Base-by-base conservation (phyloP, 768 basidiomycete species). In the Podaxis pistillaris region DNA sequence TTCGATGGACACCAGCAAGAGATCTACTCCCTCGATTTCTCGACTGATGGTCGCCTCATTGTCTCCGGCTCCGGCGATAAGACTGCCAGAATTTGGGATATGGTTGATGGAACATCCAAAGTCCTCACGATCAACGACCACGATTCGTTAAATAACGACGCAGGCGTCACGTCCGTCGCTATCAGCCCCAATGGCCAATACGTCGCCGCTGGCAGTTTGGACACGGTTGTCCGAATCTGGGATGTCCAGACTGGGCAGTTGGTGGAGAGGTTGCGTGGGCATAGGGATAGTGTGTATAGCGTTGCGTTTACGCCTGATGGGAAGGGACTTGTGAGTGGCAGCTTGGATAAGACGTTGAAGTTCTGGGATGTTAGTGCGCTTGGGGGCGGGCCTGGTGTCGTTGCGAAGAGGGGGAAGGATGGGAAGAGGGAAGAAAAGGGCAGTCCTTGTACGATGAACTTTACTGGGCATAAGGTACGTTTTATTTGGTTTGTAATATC, bases 231-330 rank as follows among this genome's bases (percentile, higher is more conserved):
- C 57, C 81, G 90, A 58, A 84, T 93, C 22, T 93, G 90, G 91
- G 88, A 93, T 65, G 85, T 89, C 53, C 66, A 73, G 37, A 85
- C 81, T 0, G 88, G 87, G 15, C 68, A 75, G 57, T 76, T 93
- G 17, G 77, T 93, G 11, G 91, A 92, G 71, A 78, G 86, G 30
- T 76, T 94, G 58, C 75, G 82, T 46, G 92, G 91, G 0, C 92
- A 93, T 72, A 81, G 83, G 65, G 90, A 94, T 68, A 87, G 86
- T 53, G 91, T 94, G 37, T 94, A 94, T 72, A 88, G 88, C 53
- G 81, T 94, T 11, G 91, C 91, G n/a, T 98, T 97, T 75, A 93
- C 93, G 3, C 94, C 93, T 0, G 96, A 96, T 70, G 94, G 94
- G 41, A 86, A 87, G 71, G 90, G 88, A 2, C 79, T 98, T 67